Evolutionary conservation across 805 yeast species (phyloP).

Genomic region (Candida caryicola): DNA sequence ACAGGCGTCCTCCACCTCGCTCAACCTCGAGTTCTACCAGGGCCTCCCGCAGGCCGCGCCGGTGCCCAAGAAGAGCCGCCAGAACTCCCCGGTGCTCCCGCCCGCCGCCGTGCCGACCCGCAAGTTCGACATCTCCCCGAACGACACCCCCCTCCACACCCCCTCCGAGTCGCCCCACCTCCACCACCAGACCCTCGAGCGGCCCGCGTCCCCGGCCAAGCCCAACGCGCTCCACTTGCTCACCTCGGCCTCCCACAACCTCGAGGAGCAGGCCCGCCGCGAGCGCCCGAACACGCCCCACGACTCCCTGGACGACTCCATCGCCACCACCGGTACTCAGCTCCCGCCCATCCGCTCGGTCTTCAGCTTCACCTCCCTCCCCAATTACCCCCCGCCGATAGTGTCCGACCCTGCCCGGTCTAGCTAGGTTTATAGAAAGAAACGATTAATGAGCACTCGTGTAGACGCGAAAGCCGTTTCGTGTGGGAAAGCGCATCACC

Average conservation of each 20-base stretch:
- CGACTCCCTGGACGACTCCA: constrained; percentile 18
- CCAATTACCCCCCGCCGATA: constrained; percentile 7
- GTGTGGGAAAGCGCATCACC: too few species aligned
- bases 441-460: too few species aligned
- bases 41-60: constrained; percentile 8
- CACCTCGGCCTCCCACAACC: constrained; percentile 21
- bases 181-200: constrained; percentile 19
- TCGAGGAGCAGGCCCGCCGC: constrained; percentile 20
- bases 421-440: too few species aligned
- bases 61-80: constrained; percentile 41
- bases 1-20: constrained; percentile 30
- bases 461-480: too few species aligned
- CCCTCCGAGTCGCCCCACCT: constrained; percentile 50
- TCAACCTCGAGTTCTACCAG: constrained; percentile 36
- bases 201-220: not conserved
- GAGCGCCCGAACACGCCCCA: constrained; percentile 9
- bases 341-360: constrained; percentile 43
- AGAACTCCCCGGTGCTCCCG: constrained; percentile 40
- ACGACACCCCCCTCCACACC: constrained; percentile 49
- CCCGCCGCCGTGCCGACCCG: not conserved
- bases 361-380: constrained; percentile 23
- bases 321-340: constrained; percentile 40
- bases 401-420: constrained; percentile 3
- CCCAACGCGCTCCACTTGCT: constrained; percentile 20
- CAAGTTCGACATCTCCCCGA: constrained; percentile 24